Evolutionary conservation across 208 protist species (phyloP).

Genomic region (Crithidia fasciculata): DNA sequence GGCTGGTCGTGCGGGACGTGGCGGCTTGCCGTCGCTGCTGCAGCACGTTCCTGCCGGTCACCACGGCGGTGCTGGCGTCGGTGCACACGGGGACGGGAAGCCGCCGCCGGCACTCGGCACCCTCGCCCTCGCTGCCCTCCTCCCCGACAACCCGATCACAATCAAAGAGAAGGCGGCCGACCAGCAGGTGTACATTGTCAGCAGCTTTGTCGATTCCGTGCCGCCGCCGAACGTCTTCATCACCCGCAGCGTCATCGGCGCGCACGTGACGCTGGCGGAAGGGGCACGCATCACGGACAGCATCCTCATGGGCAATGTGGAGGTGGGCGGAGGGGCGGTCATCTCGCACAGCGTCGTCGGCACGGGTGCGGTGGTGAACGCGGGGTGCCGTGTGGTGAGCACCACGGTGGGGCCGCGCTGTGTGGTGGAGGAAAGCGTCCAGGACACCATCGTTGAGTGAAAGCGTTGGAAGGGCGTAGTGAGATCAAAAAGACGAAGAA

Average conservation of each 20-base stretch:
- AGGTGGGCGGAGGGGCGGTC: conserved; percentile 61
- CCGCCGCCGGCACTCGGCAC: conserved; percentile 19
- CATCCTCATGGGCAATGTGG: conserved; percentile 73
- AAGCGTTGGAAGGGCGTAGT: background rate
- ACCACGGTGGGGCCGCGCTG: conserved; percentile 67
- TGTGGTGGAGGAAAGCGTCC: conserved; percentile 58
- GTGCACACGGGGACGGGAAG: conserved; percentile 1
- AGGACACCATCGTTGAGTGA: conserved; percentile 50
- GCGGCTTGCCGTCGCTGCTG: conserved; percentile 16
- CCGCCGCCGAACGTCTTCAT: conserved; percentile 61
- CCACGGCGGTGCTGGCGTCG: background rate
- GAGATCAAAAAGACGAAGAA: background rate
- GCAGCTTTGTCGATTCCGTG: conserved; percentile 69
- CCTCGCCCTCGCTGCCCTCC: conserved; percentile 50
- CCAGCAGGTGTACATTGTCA: conserved; percentile 58
- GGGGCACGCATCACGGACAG: conserved; percentile 73
- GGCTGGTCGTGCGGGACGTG: background rate
- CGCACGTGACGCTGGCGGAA: conserved; percentile 62
- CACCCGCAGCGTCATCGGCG: conserved; percentile 79
- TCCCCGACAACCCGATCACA: conserved; percentile 64
- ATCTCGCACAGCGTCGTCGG: conserved; percentile 67
- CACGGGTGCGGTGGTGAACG: conserved; percentile 57
- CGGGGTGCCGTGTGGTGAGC: conserved; percentile 38
- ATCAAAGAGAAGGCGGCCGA: conserved; percentile 40
- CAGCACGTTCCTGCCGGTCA: conserved; percentile 5